Evolutionary conservation across 805 yeast species (phyloP).

Genomic region (Metschnikowia orientalis): DNA sequence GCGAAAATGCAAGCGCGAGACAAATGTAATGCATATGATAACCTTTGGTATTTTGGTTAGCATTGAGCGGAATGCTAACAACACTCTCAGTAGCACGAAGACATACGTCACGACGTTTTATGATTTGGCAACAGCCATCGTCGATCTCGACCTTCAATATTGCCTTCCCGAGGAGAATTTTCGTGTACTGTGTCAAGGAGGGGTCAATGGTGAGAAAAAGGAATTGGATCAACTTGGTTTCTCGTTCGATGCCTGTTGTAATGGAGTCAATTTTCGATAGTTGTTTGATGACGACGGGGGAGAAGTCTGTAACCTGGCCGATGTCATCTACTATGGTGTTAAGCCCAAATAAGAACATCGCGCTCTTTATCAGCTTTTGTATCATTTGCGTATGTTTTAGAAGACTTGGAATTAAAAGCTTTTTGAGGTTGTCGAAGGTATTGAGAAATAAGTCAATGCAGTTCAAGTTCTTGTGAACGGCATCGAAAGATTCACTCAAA

Average conservation of each 20-base stretch:
- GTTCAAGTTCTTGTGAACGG: constrained; percentile 23
- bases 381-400: constrained; percentile 30
- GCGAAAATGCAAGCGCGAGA: constrained; percentile 21
- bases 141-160: constrained; percentile 33
- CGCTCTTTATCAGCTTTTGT: constrained; percentile 23
- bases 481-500: constrained; percentile 13
- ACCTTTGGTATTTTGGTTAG: constrained; percentile 25
- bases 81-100: constrained; percentile 40
- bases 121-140: constrained; percentile 28
- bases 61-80: constrained; percentile 38
- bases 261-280: constrained; percentile 35
- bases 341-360: constrained; percentile 25
- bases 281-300: constrained; percentile 25
- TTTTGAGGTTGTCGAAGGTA: constrained; percentile 34
- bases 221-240: constrained; percentile 26
- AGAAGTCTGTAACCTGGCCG: constrained; percentile 17
- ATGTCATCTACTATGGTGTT: constrained; percentile 31
- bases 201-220: constrained; percentile 32
- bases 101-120: constrained; percentile 36
- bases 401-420: constrained; percentile 34
- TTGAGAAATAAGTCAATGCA: constrained; percentile 38
- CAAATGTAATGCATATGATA: constrained; percentile 24
- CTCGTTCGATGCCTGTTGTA: constrained; percentile 35
- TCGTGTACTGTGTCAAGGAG: constrained; percentile 34
- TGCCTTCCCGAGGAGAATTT: constrained; percentile 36